These are phyloP conservation scores for Termitomyces sp. DNA, from an alignment of 768 basidiomycete genomes.

Conservation along the genomic window DNA sequence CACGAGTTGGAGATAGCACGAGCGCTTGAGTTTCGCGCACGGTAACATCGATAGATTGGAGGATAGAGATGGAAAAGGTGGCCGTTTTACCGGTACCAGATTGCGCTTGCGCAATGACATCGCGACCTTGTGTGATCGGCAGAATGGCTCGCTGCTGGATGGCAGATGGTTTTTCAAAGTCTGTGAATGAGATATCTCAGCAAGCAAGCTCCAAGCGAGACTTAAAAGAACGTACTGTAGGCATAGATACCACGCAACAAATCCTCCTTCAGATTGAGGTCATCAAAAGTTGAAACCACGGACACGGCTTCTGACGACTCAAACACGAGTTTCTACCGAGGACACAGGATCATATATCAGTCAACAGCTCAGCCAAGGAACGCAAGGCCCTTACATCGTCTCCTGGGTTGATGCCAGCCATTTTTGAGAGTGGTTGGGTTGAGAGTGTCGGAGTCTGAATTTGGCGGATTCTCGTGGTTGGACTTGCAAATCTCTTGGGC, in stretches of 20 bases:
- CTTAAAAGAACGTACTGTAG: conserved; percentile 68
- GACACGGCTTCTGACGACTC: conserved; percentile 93
- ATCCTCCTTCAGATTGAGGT: conserved; percentile 91
- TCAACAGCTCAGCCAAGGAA: conserved; percentile 8
- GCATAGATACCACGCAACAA: conserved; percentile 96
- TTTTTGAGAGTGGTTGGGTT: conserved; percentile 45
- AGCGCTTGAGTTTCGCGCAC: conserved; percentile 95
- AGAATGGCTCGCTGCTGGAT: conserved; percentile 98
- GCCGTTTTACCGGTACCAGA: conserved; percentile 99
- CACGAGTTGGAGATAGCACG: conserved; percentile 96
- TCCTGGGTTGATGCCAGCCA: conserved; percentile 81
- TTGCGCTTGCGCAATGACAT: conserved; percentile 99
- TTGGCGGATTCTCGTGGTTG: conserved; percentile 14
- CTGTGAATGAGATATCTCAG: conserved; percentile 27
- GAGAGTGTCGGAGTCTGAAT: conserved; percentile 62
- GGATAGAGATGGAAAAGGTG: conserved; percentile 96
- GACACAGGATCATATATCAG: conserved; percentile 7
- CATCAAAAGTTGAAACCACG: conserved; percentile 87
- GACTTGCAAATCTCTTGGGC: conserved; percentile 17
- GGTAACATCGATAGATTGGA: conserved; percentile 95
- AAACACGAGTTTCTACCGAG: conserved; percentile 80
- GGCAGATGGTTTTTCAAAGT: conserved; percentile 98
- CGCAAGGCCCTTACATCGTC: conserved; percentile 65
- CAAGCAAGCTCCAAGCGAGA: background rate
- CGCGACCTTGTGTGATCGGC: conserved; percentile 92